Percentiles rank a stretch among this genome's conserved stretches.
These are phyloP conservation scores for Coniochaeta prunicola DNA, from an alignment of 2,329 filamentous ascomycete genomes.

Conservation along the genomic window DNA sequence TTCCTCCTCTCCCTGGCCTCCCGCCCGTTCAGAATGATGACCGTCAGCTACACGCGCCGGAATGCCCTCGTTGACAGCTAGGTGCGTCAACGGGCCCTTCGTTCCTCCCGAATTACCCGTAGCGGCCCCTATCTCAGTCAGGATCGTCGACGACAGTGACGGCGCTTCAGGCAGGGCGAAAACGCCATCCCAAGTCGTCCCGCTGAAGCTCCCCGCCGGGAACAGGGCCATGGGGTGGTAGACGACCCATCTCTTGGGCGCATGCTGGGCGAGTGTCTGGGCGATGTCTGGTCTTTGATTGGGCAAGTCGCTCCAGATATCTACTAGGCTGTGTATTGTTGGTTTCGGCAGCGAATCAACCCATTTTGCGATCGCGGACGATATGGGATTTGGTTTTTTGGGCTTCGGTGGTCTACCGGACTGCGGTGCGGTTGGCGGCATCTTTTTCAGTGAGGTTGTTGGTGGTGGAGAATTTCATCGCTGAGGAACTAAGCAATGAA, in stretches of 20 bases:
- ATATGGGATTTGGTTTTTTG: conserved; percentile 28
- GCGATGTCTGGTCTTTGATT: not conserved
- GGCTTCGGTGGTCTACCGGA: conserved; percentile 20
- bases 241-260: conserved; percentile 51
- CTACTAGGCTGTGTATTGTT: conserved; percentile 3
- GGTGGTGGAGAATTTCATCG: not conserved
- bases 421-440: conserved; percentile 4
- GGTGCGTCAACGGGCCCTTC: conserved; percentile 32
- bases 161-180: not conserved
- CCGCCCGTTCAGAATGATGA: conserved; percentile 3
- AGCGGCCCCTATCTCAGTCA: conserved; percentile 36
- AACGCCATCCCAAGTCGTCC: conserved; percentile 29
- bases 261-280: conserved; percentile 25
- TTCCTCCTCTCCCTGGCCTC: conserved; percentile 4
- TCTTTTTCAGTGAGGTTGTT: not conserved
- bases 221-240: conserved; percentile 57
- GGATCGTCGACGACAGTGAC: conserved; percentile 41
- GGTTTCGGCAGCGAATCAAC: conserved; percentile 16
- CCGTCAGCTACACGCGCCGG: conserved; percentile 29
- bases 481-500: too few species aligned
- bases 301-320: not conserved
- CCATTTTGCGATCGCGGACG: conserved; percentile 27
- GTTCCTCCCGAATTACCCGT: conserved; percentile 18
- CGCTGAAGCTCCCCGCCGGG: conserved; percentile 49
- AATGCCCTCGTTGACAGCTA: conserved; percentile 57